Percentiles rank a stretch among this genome's conserved stretches.
These are phyloP conservation scores for Anisogramma anomala DNA, from an alignment of 2,329 filamentous ascomycete species.

Conservation along the genomic window DNA sequence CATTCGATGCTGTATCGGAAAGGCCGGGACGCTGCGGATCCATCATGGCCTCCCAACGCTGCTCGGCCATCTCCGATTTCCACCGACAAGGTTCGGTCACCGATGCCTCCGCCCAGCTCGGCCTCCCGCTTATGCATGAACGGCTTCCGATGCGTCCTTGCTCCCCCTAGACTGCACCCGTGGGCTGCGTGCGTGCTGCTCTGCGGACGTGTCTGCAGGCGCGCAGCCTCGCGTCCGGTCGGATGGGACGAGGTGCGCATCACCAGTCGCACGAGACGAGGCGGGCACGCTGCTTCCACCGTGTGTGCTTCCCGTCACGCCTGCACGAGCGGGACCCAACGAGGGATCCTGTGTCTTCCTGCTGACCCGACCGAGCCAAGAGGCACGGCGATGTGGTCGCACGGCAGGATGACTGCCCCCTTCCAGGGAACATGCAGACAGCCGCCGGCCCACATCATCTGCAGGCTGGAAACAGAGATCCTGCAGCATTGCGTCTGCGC, in stretches of 20 bases:
- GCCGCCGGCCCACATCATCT: constrained; percentile 12
- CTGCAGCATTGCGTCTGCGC: constrained; percentile 13
- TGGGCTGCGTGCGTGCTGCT: no score
- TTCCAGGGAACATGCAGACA: constrained; percentile 6
- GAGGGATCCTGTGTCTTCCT: no score
- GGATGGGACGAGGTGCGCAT: no score
- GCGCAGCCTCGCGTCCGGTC: neutral
- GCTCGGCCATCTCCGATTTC: neutral
- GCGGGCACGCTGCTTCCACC: no score
- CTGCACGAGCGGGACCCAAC: no score
- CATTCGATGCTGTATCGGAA: no score
- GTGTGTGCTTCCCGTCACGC: no score
- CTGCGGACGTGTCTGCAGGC: neutral
- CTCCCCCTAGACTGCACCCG: neutral
- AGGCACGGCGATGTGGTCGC: constrained; percentile 5
- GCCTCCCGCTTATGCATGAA: neutral
- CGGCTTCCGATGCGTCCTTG: neutral
- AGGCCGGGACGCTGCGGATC: no score
- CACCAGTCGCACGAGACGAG: no score
- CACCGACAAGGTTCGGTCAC: neutral
- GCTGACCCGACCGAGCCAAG: no score
- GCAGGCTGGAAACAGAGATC: constrained; percentile 12
- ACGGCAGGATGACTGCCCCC: constrained; percentile 6
- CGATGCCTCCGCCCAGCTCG: neutral
- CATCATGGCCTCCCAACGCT: no score